These are phyloP conservation scores for Postia placenta DNA, from an alignment of 768 basidiomycete species.

Conservation along the genomic window DNA sequence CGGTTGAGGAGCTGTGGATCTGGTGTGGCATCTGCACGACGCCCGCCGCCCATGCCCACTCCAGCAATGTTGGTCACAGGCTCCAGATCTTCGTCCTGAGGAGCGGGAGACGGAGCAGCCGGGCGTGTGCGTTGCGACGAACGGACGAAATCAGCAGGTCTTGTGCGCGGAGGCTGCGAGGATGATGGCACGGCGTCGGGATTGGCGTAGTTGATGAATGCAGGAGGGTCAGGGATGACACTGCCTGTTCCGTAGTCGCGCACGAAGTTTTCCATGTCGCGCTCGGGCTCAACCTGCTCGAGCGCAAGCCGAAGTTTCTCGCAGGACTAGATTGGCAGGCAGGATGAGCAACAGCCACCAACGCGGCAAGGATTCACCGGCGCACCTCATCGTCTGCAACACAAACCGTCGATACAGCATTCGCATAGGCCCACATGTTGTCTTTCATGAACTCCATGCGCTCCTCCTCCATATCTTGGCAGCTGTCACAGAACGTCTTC, in stretches of 20 bases:
- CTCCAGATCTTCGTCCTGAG: conserved; percentile 36
- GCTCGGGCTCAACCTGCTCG: conserved; percentile 83
- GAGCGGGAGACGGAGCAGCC: conserved; percentile 26
- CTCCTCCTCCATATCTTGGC: conserved; percentile 94
- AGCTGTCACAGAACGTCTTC: conserved; percentile 90
- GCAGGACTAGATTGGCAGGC: conserved; percentile 58
- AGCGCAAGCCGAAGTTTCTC: conserved; percentile 82
- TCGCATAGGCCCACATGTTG: conserved; percentile 93
- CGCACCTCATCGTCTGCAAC: conserved; percentile 92
- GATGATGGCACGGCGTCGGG: conserved; percentile 60
- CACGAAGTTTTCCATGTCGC: conserved; percentile 88
- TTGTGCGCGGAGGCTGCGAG: conserved; percentile 49
- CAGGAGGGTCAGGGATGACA: conserved; percentile 81
- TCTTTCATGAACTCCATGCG: conserved; percentile 94
- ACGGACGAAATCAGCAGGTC: conserved; percentile 49
- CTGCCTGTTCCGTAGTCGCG: conserved; percentile 84
- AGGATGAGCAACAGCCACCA: background rate
- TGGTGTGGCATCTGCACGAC: conserved; percentile 29
- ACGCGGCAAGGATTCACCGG: background rate
- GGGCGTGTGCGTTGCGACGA: conserved; percentile 30
- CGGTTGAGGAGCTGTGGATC: conserved; percentile 12
- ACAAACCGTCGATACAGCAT: conserved; percentile 92
- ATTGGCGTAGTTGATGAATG: conserved; percentile 77
- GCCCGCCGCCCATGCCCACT: conserved; percentile 58
- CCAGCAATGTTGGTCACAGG: conserved; percentile 57